phyloP scores from a whole-genome alignment of 495 filamentous ascomycete genomes.

The Neurospora terricola region DNA sequence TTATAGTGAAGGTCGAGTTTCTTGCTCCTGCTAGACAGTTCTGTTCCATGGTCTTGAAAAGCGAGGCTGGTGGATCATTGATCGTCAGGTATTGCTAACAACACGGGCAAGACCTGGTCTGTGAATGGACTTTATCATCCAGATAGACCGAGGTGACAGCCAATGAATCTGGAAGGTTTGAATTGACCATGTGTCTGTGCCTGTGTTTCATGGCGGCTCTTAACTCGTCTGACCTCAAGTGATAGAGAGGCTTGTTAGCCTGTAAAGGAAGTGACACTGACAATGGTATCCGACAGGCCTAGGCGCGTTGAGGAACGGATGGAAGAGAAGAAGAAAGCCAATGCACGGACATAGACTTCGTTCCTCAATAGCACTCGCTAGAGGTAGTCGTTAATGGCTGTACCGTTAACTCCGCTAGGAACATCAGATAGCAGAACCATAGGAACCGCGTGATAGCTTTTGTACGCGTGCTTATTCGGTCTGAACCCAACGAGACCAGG shows the following conservation, averaged over 20 bases:
- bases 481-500: not conserved
- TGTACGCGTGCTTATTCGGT: not conserved
- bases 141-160: not conserved
- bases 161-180: not conserved
- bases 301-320: not conserved
- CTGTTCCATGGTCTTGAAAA: not conserved
- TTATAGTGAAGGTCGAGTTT: not conserved
- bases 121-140: not conserved
- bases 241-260: not conserved
- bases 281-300: not conserved
- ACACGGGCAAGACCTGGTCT: not conserved
- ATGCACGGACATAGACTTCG: not conserved
- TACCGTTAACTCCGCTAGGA: not conserved
- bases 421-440: not conserved
- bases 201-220: not conserved
- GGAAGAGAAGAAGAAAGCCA: not conserved
- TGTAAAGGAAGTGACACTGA: not conserved
- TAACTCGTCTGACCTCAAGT: not conserved
- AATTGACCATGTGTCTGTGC: not conserved
- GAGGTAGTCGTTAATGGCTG: not conserved
- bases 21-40: not conserved
- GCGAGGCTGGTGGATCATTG: not conserved
- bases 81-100: not conserved
- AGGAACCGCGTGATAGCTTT: not conserved
- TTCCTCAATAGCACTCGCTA: not conserved